Percentiles rank a stretch among this genome's conserved stretches.
Conservation (phyloP, 202 grass and related monocot genomes). For the Schoenoplectus tabernaemontani region DNA sequence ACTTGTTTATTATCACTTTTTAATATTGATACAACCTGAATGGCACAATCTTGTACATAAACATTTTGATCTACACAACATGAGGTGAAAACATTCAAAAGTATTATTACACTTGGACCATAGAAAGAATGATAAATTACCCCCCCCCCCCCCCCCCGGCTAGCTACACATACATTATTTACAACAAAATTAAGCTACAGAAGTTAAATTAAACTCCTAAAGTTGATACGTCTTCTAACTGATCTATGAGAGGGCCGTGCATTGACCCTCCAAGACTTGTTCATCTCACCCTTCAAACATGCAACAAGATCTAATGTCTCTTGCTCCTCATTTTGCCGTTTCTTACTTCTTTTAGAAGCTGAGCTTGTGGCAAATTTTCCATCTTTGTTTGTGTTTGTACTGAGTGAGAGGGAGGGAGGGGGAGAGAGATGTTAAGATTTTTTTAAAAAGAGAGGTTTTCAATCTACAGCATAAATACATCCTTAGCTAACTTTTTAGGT, state of each 20-base stretch:
- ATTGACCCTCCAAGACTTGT: slow-evolving; percentile 44
- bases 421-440: too few species aligned
- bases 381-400: slow-evolving; percentile 43
- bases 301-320: slow-evolving; percentile 50
- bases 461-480: not conserved
- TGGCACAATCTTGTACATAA: not conserved
- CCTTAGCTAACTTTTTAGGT: not conserved
- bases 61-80: too few species aligned
- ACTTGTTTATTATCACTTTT: too few species aligned
- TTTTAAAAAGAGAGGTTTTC: not conserved
- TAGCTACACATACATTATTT: slow-evolving; percentile 12
- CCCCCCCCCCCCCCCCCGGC: too few species aligned
- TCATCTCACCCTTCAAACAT: slow-evolving; percentile 37
- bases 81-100: not conserved
- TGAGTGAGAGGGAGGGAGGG: slow-evolving; percentile 33
- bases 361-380: slow-evolving; percentile 31
- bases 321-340: slow-evolving; percentile 21
- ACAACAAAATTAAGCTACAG: not conserved
- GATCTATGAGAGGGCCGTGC: slow-evolving; percentile 54
- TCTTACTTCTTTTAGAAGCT: slow-evolving; percentile 27
- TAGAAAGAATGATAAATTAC: slow-evolving; percentile 23
- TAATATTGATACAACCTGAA: not conserved
- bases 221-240: slow-evolving; percentile 49
- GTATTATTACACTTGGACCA: slow-evolving; percentile 11
- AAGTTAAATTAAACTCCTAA: slow-evolving; percentile 25